Evolutionary conservation across 345 rosid genomes (phyloP).

Genomic region (Syzygium oleosum): DNA sequence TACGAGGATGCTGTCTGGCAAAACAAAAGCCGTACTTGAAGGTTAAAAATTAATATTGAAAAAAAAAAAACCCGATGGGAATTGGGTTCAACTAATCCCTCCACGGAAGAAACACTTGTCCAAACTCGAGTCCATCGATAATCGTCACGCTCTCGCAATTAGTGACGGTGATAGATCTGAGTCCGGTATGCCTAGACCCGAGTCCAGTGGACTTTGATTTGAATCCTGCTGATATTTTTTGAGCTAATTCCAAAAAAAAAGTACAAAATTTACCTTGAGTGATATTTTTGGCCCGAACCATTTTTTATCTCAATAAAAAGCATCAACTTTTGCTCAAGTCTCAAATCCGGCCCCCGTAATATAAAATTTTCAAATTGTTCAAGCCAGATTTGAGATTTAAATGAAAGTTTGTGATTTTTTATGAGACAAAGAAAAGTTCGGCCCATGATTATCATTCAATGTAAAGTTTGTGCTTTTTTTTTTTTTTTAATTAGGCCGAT

Average conservation of each 20-base stretch:
- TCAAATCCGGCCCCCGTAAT: too few species aligned
- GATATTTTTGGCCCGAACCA: fast-evolving
- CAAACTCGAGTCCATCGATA: not conserved
- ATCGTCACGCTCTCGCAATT: not conserved
- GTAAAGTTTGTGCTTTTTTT: too few species aligned
- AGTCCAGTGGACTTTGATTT: not conserved
- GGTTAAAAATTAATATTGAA: not conserved
- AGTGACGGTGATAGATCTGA: not conserved
- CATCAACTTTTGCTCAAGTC: too few species aligned
- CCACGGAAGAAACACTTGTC: not conserved
- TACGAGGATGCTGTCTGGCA: not conserved
- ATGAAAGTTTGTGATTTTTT: too few species aligned
- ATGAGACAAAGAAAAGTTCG: too few species aligned
- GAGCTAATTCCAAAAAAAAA: too few species aligned
- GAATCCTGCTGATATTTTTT: not conserved
- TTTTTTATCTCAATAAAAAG: too few species aligned
- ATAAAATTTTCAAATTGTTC: too few species aligned
- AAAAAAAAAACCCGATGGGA: not conserved
- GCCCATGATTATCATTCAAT: too few species aligned
- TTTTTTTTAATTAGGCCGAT: not conserved
- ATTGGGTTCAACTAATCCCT: not conserved
- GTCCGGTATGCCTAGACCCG: not conserved
- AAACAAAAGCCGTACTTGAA: not conserved
- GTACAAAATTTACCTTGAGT: too few species aligned
- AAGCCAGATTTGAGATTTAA: too few species aligned